Percentiles rank a stretch among this genome's conserved stretches.
phyloP scores from a whole-genome alignment of 495 filamentous ascomycete genomes.

The Penicillium verhagenii region DNA sequence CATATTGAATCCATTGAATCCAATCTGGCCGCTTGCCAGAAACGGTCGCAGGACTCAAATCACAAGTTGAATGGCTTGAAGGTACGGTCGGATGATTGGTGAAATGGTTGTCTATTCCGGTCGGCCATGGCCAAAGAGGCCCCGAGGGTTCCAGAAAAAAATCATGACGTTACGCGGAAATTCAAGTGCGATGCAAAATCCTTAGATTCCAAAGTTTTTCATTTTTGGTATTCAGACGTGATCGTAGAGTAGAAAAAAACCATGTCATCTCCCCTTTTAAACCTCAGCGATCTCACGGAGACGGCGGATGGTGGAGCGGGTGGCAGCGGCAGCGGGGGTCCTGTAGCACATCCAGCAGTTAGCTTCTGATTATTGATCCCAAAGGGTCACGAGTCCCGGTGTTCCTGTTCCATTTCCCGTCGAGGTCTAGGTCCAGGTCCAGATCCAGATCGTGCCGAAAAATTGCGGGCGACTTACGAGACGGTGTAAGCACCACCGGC shows the following conservation, averaged over 20 bases:
- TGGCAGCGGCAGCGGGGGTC: slow-evolving; percentile 93
- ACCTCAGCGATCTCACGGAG: slow-evolving; percentile 98
- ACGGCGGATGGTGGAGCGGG: slow-evolving; percentile 94
- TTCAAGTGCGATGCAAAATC: slow-evolving; percentile 21
- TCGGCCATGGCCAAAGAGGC: neutral
- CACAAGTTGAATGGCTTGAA: neutral
- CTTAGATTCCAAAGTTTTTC: slow-evolving; percentile 39
- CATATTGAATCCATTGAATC: neutral
- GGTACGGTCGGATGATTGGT: neutral
- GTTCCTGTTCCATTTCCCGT: neutral
- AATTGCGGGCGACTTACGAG: slow-evolving; percentile 65
- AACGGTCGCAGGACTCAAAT: neutral
- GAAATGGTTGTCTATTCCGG: neutral
- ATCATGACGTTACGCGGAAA: slow-evolving; percentile 4
- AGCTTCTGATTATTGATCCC: slow-evolving; percentile 11
- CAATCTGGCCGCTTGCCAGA: neutral
- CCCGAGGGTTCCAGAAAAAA: neutral
- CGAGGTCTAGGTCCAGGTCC: neutral
- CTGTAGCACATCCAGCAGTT: slow-evolving; percentile 46
- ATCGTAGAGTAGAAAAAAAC: slow-evolving; percentile 41
- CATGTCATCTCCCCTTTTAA: slow-evolving; percentile 53
- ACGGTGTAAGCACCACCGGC: slow-evolving; percentile 97
- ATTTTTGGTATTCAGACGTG: slow-evolving; percentile 48
- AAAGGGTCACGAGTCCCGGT: neutral
- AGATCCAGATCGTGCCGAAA: neutral